Evolutionary conservation across 257 asterid genomes (phyloP).

Genomic region (Solanum virginianum): DNA sequence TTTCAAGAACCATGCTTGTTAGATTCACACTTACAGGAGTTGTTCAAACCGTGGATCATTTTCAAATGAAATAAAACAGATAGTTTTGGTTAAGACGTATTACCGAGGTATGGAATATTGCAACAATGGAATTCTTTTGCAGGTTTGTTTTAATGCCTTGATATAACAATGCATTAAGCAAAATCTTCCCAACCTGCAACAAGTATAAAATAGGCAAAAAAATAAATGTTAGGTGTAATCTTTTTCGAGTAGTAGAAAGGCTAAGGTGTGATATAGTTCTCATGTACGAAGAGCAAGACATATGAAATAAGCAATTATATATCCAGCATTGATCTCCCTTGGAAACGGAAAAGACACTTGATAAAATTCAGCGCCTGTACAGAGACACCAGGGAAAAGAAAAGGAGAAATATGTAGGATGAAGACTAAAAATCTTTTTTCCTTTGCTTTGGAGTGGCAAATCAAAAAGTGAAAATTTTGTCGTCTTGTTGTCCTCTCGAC

Average conservation of each 20-base stretch:
- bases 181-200: conserved; percentile 70
- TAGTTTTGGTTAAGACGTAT: neutral
- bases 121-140: conserved; percentile 70
- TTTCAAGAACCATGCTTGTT: neutral
- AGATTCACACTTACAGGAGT: neutral
- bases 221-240: neutral
- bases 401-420: neutral
- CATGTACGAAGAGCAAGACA: neutral
- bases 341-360: neutral
- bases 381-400: neutral
- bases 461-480: neutral
- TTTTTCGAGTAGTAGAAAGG: neutral
- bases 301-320: neutral
- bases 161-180: conserved; percentile 79
- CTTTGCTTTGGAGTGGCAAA: neutral
- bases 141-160: conserved; percentile 72
- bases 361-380: neutral
- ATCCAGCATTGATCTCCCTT: neutral
- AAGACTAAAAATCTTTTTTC: neutral
- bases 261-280: neutral
- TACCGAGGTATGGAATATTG: conserved; percentile 69
- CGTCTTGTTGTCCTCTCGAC: neutral
- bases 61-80: neutral
- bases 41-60: neutral
- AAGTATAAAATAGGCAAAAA: neutral